Evolutionary conservation across 1,284 basidiomycete species (phyloP), one percentile per base, ranked within the genome.

Genomic region (Testicularia cyperi): DNA sequence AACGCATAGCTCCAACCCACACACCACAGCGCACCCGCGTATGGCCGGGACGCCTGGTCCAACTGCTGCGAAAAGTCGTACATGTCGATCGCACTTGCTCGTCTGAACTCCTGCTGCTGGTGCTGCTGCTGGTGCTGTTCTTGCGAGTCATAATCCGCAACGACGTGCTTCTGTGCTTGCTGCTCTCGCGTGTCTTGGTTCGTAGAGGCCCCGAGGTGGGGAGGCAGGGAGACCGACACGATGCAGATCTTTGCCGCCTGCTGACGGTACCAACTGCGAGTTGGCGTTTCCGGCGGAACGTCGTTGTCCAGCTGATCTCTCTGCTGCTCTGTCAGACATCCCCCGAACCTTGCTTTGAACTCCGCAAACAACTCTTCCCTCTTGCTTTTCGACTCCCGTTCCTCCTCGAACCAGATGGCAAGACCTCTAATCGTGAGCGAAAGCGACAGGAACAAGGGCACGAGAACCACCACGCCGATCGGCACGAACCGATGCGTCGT

Each of bases 381-480:
- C n/a, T n/a, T n/a, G 14, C 26, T 33, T 60, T 35, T 61, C 4
- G 57, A 61, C 5, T 27, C 15, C 13, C 37, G 42, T 8, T 51
- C 52, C 29, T 61, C 43, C 6, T 29, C 32, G 23, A 51, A 52
- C 58, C 58, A 62, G 7, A 38, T 34, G 18, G 38, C 35, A 7
- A 75, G 36, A 3, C 72, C 73, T 18, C 44, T 34, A 24, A 74
- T 44, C 23, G 71, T 69, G 18, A 74, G 36, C 10, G 62, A 63
- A 13, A 68, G 56, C 26, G 57, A 57, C 6, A 75, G 29, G 22
- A 72, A 47, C 5, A 74, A 44, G 16, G 72, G 68, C 5, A 71
- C 45, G 20, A 68, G 31, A 9, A 75, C 49, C 15, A 52, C 57
- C n/a, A 56, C 49, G 15, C 60, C 67, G 25, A 76, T 55, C 13